phyloP scores from a whole-genome alignment of 2,329 filamentous ascomycete species.

The Phoma herbarum region DNA sequence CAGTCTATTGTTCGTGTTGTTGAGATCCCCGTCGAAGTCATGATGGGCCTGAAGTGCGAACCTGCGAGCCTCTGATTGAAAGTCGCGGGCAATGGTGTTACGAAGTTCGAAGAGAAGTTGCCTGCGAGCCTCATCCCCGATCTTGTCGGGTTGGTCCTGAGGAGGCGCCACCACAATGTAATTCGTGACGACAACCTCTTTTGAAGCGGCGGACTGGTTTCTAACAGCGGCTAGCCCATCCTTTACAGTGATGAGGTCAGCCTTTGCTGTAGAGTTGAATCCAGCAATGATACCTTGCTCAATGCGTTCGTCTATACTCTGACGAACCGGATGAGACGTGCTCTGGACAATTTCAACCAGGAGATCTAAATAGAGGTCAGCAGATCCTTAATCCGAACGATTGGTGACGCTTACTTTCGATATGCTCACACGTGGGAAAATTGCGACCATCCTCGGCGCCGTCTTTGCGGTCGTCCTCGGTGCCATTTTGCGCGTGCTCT shows the following conservation, averaged over 20 bases:
- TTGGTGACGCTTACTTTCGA: no score
- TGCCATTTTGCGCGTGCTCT: no score
- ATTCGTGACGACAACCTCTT: background rate
- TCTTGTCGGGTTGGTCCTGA: background rate
- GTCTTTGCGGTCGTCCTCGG: no score
- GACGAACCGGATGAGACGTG: background rate
- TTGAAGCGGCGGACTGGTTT: background rate
- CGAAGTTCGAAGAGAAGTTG: background rate
- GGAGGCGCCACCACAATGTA: background rate
- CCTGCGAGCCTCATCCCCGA: background rate
- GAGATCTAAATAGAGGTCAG: background rate
- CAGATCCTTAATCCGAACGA: no score
- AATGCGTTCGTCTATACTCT: background rate
- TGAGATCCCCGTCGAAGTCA: background rate
- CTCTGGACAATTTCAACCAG: background rate
- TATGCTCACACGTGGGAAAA: no score
- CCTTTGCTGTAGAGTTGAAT: background rate
- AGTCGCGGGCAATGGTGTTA: background rate
- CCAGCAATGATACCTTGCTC: background rate
- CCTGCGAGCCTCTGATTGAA: background rate
- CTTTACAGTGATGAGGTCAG: background rate
- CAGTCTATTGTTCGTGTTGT: no score
- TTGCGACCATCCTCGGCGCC: no score
- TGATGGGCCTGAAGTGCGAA: background rate
- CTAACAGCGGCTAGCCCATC: background rate